Base-by-base conservation (phyloP, 352 stramenopile species). In the Phytopythium montanum region DNA sequence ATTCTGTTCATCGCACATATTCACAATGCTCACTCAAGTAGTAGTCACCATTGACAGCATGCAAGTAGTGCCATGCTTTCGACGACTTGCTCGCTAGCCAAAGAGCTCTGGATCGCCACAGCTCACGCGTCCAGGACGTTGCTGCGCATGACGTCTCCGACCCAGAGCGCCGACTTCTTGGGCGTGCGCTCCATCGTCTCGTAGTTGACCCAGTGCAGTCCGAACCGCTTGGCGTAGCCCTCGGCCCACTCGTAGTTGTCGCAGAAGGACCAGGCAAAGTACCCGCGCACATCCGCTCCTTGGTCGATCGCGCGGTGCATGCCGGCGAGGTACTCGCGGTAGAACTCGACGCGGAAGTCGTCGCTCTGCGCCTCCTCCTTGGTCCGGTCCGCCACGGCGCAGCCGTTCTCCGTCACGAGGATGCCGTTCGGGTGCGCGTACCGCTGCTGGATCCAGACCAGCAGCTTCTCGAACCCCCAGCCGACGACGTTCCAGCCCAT, bases 161-260 rank as follows among this genome's bases (percentile, higher is more conserved):
- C 85, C 75, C 75, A 89, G 23, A 79, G 66, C 31, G 76, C 79
- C 50, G 76, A 87, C 62, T 85, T 85, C 60, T 89, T 89, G 5
- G 79, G 79, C 59, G 74, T 72, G 57, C 80, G 80, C 62, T 90
- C 80, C 72, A 85, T 76, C 3, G 76, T 87, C 49, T 80, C 55
- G 62, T 85, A 87, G 68, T 85, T 53, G 31, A 90, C 77, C 71
- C 73, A 87, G 63, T 78, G 64, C 44, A 89, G 46, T 2, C 79
- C 79, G 33, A 89, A 86, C 45, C 79, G 79, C 66, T 85, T 87
- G 14, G 57, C 52, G 64, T 85, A 90, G n/a, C 76, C 77, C 42
- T 77, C 65, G 2, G 90, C 73, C 93, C 93, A 98, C 67, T 98
- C 92, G 62, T 95, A 98, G 41, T 97, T 98, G 69, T 97, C 90